phyloP scores from a whole-genome alignment of 202 grass and related monocot genomes.

The Setaria viridis region DNA sequence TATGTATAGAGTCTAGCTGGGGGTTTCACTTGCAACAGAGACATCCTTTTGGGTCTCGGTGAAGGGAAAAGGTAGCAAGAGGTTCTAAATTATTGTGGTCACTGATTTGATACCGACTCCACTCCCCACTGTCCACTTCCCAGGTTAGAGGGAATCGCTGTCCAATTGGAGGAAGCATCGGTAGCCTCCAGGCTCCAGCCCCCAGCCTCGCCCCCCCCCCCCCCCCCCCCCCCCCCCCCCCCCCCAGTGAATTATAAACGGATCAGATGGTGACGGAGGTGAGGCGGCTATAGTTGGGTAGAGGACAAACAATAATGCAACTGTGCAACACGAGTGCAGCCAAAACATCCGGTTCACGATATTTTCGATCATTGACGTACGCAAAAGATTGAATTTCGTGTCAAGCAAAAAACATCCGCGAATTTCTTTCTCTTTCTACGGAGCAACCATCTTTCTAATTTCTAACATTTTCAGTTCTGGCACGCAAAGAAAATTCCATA shows the following conservation, averaged over 20 bases:
- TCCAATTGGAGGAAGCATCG: neutral
- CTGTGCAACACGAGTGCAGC: neutral
- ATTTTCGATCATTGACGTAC: neutral
- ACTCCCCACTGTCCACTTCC: neutral
- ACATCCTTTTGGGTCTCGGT: neutral
- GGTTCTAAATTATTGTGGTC: neutral
- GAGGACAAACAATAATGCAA: neutral
- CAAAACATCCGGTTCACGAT: neutral
- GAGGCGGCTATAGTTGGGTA: neutral
- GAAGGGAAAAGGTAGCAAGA: neutral
- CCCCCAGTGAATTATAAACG: neutral
- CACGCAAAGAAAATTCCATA: too few relatives aligned
- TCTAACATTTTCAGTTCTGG: neutral
- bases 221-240: too few relatives aligned
- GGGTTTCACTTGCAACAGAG: neutral
- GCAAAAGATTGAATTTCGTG: neutral
- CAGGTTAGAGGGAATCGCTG: constrained; percentile 1
- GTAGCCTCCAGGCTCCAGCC: neutral
- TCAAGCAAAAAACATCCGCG: neutral
- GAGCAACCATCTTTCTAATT: neutral
- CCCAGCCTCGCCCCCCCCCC: too few relatives aligned
- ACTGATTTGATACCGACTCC: neutral
- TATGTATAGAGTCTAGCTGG: too few relatives aligned
- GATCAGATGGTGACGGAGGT: neutral
- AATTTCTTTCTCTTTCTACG: neutral